These are phyloP conservation scores for Starmera pachycereana DNA, from an alignment of 805 yeast species.

Conservation along the genomic window DNA sequence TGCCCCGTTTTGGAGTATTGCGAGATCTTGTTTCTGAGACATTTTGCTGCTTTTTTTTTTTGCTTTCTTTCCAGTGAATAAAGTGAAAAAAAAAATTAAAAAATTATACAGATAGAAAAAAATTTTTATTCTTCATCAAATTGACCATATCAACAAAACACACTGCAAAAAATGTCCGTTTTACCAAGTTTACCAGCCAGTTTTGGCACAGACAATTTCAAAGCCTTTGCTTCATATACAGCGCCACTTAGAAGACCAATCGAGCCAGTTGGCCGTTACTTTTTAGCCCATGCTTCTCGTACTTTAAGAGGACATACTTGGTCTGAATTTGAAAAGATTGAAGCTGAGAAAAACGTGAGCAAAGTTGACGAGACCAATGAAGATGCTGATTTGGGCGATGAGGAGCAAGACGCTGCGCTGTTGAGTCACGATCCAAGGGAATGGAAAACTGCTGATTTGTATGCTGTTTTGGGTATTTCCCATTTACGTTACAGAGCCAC, in stretches of 20 bases:
- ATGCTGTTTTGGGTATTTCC: conserved; percentile 90
- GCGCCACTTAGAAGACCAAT: conserved; percentile 68
- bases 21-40: conserved; percentile 38
- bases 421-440: conserved; percentile 92
- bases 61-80: background rate
- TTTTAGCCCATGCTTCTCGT: conserved; percentile 94
- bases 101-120: background rate
- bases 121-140: background rate
- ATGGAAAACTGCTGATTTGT: conserved; percentile 95
- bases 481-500: conserved; percentile 87
- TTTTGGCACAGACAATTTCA: conserved; percentile 39
- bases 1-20: conserved; percentile 39
- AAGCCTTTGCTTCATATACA: conserved; percentile 38
- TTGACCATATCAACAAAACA: background rate
- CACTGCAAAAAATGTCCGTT: conserved; percentile 21
- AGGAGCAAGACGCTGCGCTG: conserved; percentile 58
- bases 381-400: conserved; percentile 57
- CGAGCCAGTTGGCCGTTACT: conserved; percentile 95
- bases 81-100: background rate
- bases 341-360: conserved; percentile 81
- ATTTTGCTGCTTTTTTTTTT: background rate
- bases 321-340: conserved; percentile 92
- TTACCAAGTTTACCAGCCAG: conserved; percentile 47
- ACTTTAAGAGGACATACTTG: conserved; percentile 94
- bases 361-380: conserved; percentile 49